Evolutionary conservation across 2,329 filamentous ascomycete genomes (phyloP).

Genomic region (Colletotrichum ledebouriae): DNA sequence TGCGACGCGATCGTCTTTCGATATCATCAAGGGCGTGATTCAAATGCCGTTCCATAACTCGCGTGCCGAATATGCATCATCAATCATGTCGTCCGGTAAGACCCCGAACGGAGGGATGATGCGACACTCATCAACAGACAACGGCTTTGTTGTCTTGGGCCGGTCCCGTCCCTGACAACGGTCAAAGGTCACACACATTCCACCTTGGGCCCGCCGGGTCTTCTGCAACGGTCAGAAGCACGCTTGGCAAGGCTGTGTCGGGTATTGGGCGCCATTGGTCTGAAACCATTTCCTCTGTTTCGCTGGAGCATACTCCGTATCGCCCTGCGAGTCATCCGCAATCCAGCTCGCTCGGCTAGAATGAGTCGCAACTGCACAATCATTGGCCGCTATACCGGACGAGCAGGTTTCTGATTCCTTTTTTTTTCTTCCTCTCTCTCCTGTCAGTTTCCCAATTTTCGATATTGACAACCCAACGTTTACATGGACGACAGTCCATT

Average conservation of each 20-base stretch:
- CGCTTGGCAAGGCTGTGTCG: no score
- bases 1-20: constrained; percentile 7
- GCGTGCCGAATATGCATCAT: neutral
- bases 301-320: no score
- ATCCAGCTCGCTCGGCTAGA: no score
- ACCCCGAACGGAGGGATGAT: constrained; percentile 4
- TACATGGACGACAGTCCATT: neutral
- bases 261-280: no score
- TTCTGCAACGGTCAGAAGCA: no score
- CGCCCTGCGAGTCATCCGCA: no score
- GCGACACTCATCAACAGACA: neutral
- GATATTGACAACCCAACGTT: neutral
- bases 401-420: neutral
- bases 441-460: neutral
- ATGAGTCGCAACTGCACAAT: no score
- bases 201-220: no score
- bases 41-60: neutral
- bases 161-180: no score
- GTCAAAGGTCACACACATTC: no score
- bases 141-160: neutral
- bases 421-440: neutral
- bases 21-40: constrained; percentile 1
- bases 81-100: constrained; percentile 16
- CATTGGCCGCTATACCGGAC: no score
- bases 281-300: no score